Percentiles rank a stretch among this genome's conserved stretches.
Conservation (phyloP, 768 basidiomycete species). For the Termitomyces sp. region DNA sequence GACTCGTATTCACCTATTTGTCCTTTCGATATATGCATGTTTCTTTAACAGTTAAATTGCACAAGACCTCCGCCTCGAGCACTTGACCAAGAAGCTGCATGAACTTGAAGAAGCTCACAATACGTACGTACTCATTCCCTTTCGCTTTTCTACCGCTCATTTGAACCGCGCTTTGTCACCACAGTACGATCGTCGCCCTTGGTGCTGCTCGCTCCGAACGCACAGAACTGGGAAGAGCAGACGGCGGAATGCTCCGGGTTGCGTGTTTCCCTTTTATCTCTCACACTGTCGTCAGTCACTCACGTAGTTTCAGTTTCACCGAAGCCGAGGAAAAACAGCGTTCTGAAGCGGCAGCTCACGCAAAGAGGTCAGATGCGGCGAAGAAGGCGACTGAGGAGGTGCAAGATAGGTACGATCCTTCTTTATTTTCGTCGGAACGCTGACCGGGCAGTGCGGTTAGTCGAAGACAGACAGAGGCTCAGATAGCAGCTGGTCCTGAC, state of each 20-base stretch:
- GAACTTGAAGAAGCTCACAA: background rate
- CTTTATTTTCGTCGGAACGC: background rate
- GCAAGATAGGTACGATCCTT: background rate
- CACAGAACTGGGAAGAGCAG: background rate
- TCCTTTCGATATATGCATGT: background rate
- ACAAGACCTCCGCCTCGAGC: slow-evolving; percentile 2
- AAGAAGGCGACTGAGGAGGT: background rate
- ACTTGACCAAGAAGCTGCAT: background rate
- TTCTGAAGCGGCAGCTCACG: background rate
- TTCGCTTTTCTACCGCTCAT: background rate
- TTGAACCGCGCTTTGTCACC: too few relatives aligned
- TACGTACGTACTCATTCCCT: background rate
- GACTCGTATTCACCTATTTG: background rate
- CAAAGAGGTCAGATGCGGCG: background rate
- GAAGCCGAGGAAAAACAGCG: slow-evolving; percentile 6
- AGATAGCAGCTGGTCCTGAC: slow-evolving; percentile 2
- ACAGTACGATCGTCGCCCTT: background rate
- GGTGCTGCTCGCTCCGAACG: background rate
- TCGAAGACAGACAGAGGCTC: slow-evolving; percentile 8
- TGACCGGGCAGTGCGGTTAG: slow-evolving; percentile 1
- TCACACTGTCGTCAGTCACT: background rate
- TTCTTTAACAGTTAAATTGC: background rate
- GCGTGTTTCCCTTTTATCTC: background rate
- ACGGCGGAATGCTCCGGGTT: slow-evolving; percentile 1
- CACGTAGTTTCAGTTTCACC: background rate